Evolutionary conservation across 306 rosid species (phyloP), one percentile per base, ranked within the genome.

Genomic region (Biancaea sappan): DNA sequence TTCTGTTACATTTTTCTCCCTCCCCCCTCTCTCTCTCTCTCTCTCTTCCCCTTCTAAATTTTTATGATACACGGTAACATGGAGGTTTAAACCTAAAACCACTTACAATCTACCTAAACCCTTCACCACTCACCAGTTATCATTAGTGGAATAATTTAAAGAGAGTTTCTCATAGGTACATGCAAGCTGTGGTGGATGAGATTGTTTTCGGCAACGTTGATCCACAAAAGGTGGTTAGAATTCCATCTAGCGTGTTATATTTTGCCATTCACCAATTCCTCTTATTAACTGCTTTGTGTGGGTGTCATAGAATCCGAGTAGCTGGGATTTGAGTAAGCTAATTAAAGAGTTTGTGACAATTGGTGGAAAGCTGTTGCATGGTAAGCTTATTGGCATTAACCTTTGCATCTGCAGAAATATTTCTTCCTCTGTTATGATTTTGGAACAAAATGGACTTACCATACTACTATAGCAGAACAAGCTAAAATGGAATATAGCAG

Each of bases 111-210:
- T 19, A 35, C 29, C 28, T n/a, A 35, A 61, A 35, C 4, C 29
- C 13, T 26, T 61, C 37, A 35, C 67, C 28, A 61, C 28, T 19
- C 13, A 34, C 67, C 40, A n/a, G 18, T 14, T 38, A 16, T 9
- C 28, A 9, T 14, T 62, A 19, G 48, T 62, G 16, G 28, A 31
- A 44, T 61, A 66, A 67, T 67, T 60, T 53, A 41, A 48, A 63
- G 54, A 32, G 74, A 69, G 16, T 76, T 80, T 63, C 75, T 67
- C 71, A 58, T 61, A 94, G 98, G 91, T 94, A 94, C 81, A 91
- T 94, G 96, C 98, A 94, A 83, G 98, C 98, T 19, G 97, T 91
- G 84, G 97, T 87, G 66, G 98, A 94, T 73, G 97, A 91, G 91
- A 80, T 90, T 64, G 84, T 91, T 73, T 84, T 87, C 68, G 88